Evolutionary conservation across 1,284 basidiomycete genomes (phyloP).

Genomic region (Austroboletus niveus): DNA sequence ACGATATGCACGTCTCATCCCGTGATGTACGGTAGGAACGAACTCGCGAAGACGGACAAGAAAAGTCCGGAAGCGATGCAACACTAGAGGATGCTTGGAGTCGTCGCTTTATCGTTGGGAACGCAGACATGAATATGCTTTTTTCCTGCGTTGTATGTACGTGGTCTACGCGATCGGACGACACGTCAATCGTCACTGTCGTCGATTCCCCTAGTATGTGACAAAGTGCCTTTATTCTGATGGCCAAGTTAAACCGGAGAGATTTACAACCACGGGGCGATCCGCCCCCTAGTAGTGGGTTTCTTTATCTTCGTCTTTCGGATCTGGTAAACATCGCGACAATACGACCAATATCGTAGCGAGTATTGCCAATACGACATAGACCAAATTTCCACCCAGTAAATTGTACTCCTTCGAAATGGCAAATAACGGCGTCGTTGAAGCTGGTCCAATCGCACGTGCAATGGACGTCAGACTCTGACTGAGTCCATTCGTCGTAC

Average conservation of each 20-base stretch:
- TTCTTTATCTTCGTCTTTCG: constrained; percentile 1
- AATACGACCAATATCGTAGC: constrained; percentile 18
- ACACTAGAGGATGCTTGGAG: constrained; percentile 34
- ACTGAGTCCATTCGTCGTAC: constrained; percentile 50
- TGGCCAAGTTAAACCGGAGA: too few species aligned
- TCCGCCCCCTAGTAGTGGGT: not conserved
- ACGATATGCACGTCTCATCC: too few species aligned
- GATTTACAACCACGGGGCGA: too few species aligned
- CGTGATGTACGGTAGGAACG: constrained; percentile 45
- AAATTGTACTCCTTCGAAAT: constrained; percentile 34
- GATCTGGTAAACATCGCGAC: constrained; percentile 22
- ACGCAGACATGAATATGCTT: not conserved
- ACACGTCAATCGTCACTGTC: too few species aligned
- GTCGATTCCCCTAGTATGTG: too few species aligned
- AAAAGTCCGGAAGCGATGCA: constrained; percentile 50
- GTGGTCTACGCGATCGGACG: too few species aligned
- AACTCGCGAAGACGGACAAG: constrained; percentile 62
- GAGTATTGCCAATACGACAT: constrained; percentile 27
- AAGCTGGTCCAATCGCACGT: constrained; percentile 47
- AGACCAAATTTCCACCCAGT: constrained; percentile 37
- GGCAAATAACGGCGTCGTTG: constrained; percentile 38
- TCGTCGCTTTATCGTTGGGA: constrained; percentile 8
- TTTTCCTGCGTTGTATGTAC: not conserved
- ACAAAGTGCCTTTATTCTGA: too few species aligned
- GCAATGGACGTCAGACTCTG: constrained; percentile 49